Conservation (phyloP, 2,329 filamentous ascomycete species). For the Cryphonectria carpinicola region DNA sequence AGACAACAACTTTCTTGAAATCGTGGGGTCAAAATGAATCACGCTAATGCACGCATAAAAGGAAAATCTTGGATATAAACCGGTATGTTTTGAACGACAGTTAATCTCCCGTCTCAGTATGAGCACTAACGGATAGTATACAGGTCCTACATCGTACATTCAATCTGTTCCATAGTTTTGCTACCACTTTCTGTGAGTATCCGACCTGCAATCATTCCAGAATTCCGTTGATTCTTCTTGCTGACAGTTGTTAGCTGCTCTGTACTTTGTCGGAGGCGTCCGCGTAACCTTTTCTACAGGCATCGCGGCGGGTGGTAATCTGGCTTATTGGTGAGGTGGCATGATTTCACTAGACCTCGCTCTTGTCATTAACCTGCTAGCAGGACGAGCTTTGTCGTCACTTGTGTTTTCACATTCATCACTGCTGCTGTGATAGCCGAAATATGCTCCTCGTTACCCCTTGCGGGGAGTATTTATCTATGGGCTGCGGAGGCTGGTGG, state of each 20-base stretch:
- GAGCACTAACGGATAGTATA: background rate
- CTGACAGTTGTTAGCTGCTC: conserved; percentile 49
- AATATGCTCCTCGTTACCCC: conserved; percentile 62
- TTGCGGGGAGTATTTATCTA: conserved; percentile 63
- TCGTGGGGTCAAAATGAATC: no score
- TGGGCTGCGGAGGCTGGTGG: conserved; percentile 65
- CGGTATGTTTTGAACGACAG: conserved; percentile 40
- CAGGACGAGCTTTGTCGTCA: conserved; percentile 62
- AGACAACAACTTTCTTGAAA: background rate
- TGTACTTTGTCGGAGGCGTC: conserved; percentile 65
- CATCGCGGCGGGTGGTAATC: conserved; percentile 62
- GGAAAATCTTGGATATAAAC: conserved; percentile 59
- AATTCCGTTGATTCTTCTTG: background rate
- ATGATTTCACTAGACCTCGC: no score
- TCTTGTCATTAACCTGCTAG: background rate
- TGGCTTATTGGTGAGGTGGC: conserved; percentile 53
- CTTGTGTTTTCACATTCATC: conserved; percentile 63
- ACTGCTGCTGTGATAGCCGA: conserved; percentile 64
- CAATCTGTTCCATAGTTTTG: conserved; percentile 61
- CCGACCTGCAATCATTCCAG: background rate
- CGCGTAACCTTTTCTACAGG: conserved; percentile 66
- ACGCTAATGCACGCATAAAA: conserved; percentile 26
- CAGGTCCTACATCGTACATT: conserved; percentile 62
- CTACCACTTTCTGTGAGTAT: conserved; percentile 58
- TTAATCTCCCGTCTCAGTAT: conserved; percentile 25